Percentiles rank a stretch among this genome's conserved stretches.
phyloP scores from a whole-genome alignment of 2,329 filamentous ascomycete genomes.

The Penicillium psychrosexuale region DNA sequence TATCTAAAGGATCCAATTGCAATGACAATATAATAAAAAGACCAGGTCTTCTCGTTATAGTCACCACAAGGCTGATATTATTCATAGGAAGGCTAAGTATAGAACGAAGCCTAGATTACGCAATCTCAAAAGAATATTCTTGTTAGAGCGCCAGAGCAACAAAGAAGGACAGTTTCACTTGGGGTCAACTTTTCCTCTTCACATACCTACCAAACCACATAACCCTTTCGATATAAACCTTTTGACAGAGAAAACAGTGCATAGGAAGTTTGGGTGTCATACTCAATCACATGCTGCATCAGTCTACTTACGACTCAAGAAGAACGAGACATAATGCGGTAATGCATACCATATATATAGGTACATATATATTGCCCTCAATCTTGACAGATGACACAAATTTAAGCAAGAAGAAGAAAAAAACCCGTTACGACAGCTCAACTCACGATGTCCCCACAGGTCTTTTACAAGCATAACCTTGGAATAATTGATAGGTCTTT shows the following conservation, averaged over 20 bases:
- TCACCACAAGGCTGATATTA: rapidly evolving
- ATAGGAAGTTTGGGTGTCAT: not conserved
- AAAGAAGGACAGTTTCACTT: not conserved
- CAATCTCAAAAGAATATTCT: not conserved
- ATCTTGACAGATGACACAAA: not conserved
- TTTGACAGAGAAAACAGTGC: not conserved
- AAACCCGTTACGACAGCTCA: not conserved
- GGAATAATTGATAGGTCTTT: not conserved
- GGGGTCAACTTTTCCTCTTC: not conserved
- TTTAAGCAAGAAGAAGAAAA: not conserved
- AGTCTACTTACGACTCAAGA: not conserved
- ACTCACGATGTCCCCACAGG: not conserved
- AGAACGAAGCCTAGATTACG: too few species aligned
- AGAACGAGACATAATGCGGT: not conserved
- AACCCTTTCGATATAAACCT: too few species aligned
- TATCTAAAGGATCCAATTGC: not conserved
- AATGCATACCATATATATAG: not conserved
- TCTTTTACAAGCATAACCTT: not conserved
- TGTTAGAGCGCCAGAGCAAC: not conserved
- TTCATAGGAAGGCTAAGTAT: too few species aligned
- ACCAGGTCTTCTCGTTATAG: not conserved
- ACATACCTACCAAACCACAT: not conserved
- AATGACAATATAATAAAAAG: too few species aligned
- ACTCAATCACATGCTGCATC: not conserved
- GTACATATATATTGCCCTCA: not conserved